Percentiles rank a stretch among this genome's conserved stretches.
phyloP scores from a whole-genome alignment of 2,329 filamentous ascomycete species.

The Cadophora malorum region DNA sequence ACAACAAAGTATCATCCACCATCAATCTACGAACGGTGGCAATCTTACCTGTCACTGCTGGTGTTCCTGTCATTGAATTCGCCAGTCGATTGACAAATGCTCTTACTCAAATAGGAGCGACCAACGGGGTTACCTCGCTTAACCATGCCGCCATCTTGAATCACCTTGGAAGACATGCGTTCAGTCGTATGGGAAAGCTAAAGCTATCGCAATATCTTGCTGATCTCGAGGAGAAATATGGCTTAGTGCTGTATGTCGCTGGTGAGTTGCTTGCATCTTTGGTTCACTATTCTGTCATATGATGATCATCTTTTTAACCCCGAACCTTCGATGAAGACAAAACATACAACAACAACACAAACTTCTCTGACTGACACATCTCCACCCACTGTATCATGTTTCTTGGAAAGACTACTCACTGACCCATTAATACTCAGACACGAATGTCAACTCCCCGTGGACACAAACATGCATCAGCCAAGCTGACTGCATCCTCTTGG shows the following conservation, averaged over 20 bases:
- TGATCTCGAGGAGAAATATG: slow-evolving; percentile 96
- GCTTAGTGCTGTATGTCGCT: slow-evolving; percentile 92
- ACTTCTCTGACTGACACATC: slow-evolving; percentile 61
- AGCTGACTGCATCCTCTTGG: slow-evolving; percentile 92
- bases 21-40: slow-evolving; percentile 93
- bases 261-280: slow-evolving; percentile 54
- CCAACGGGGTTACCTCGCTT: slow-evolving; percentile 88
- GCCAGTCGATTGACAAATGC: slow-evolving; percentile 88
- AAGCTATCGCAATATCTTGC: slow-evolving; percentile 96
- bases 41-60: slow-evolving; percentile 86
- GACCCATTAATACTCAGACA: slow-evolving; percentile 62
- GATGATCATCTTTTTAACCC: slow-evolving; percentile 40
- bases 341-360: slow-evolving; percentile 58
- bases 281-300: slow-evolving; percentile 49
- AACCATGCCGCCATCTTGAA: slow-evolving; percentile 95
- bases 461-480: slow-evolving; percentile 98
- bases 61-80: slow-evolving; percentile 94
- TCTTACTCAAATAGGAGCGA: slow-evolving; percentile 84
- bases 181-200: slow-evolving; percentile 95
- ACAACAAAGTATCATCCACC: slow-evolving; percentile 78
- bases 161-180: slow-evolving; percentile 93
- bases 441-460: slow-evolving; percentile 96
- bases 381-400: not conserved
- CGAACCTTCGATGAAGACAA: slow-evolving; percentile 41
- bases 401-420: slow-evolving; percentile 33